phyloP scores from a whole-genome alignment of 2,329 filamentous ascomycete species.

The Trichoderma sp. region DNA sequence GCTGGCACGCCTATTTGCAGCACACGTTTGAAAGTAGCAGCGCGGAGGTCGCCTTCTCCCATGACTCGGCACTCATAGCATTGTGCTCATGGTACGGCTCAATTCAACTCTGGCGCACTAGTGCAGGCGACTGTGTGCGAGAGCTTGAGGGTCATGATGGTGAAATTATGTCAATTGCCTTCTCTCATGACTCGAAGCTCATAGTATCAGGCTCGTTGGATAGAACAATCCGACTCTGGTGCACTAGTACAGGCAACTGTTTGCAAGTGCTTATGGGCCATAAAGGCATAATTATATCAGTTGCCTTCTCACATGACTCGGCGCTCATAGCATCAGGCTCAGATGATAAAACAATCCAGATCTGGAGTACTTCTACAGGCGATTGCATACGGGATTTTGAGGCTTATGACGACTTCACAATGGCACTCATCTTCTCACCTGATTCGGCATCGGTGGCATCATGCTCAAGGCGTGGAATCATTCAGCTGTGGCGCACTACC shows the following conservation, averaged over 20 bases:
- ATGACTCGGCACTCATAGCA: neutral
- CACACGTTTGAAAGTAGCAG: neutral
- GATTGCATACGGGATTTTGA: neutral
- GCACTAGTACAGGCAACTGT: neutral
- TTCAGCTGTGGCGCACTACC: neutral
- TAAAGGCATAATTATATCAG: accelerated
- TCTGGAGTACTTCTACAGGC: neutral
- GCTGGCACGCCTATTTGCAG: neutral
- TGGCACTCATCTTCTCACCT: neutral
- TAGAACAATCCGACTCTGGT: neutral
- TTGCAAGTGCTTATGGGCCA: neutral
- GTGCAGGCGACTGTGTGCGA: neutral
- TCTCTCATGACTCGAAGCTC: neutral
- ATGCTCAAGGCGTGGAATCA: too few species aligned
- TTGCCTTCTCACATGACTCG: neutral
- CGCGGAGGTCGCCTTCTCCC: neutral
- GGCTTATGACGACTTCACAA: accelerated
- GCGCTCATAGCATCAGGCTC: neutral
- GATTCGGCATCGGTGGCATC: too few species aligned
- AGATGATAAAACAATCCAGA: neutral
- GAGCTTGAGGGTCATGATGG: neutral
- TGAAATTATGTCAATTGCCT: accelerated
- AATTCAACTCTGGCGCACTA: neutral
- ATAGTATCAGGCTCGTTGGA: neutral
- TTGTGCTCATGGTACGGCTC: accelerated